phyloP scores from a whole-genome alignment of 2,329 filamentous ascomycete genomes.

The Teratosphaeria nubilosa region DNA sequence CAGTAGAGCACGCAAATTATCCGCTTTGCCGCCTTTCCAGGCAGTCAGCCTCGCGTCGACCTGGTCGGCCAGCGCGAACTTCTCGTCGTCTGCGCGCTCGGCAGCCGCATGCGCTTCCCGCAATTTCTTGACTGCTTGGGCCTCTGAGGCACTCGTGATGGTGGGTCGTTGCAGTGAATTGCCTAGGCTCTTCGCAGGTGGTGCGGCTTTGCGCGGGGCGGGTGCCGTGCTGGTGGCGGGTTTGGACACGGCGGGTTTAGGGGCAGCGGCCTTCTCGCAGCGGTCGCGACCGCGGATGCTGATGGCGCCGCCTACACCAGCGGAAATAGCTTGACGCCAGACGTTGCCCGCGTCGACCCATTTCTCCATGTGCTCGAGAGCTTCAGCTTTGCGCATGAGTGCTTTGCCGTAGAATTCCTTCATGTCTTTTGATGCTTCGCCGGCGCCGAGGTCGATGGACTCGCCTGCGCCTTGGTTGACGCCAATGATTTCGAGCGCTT shows the following conservation, averaged over 20 bases:
- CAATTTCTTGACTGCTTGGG: constrained; percentile 70
- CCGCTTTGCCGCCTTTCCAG: constrained; percentile 86
- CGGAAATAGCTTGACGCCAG: constrained; percentile 77
- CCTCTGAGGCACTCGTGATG: constrained; percentile 29
- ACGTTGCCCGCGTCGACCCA: constrained; percentile 74
- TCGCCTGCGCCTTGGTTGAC: constrained; percentile 69
- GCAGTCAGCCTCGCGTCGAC: constrained; percentile 68
- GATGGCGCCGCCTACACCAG: constrained; percentile 72
- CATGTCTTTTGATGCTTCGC: constrained; percentile 65
- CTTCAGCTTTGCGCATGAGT: constrained; percentile 87
- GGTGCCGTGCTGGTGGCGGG: constrained; percentile 10
- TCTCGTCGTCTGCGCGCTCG: constrained; percentile 81
- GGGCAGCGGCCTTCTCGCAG: constrained; percentile 71
- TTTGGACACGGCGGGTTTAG: constrained; percentile 32
- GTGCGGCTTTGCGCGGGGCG: constrained; percentile 3
- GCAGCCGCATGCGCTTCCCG: constrained; percentile 77
- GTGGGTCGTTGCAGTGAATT: constrained; percentile 19
- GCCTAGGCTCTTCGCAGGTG: constrained; percentile 13
- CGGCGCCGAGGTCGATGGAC: constrained; percentile 56
- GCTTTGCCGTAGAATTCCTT: constrained; percentile 89
- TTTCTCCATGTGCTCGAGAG: constrained; percentile 87
- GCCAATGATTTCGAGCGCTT: constrained; percentile 70
- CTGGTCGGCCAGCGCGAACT: constrained; percentile 75
- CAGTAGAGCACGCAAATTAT: constrained; percentile 80
- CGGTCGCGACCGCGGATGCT: constrained; percentile 78